Evolutionary conservation across 345 rosid genomes (phyloP).

Genomic region (Gossypium sturtianum): DNA sequence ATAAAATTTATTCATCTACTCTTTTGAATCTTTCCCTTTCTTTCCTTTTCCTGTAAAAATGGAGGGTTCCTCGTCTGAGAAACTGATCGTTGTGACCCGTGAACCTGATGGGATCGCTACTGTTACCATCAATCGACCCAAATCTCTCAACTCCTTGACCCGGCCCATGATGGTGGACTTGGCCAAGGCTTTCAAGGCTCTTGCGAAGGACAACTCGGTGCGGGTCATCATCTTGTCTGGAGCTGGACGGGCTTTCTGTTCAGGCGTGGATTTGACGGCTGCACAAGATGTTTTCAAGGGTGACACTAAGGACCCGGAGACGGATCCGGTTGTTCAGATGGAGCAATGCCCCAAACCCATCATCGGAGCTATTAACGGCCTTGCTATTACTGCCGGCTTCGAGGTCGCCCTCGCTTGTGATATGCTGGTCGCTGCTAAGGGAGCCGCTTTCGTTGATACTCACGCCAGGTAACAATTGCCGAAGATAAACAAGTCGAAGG

Average conservation of each 20-base stretch:
- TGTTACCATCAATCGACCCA: conserved; percentile 86
- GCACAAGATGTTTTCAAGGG: conserved; percentile 93
- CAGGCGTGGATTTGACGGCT: conserved; percentile 82
- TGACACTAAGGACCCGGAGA: conserved; percentile 73
- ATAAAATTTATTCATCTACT: too few species aligned
- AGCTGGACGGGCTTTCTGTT: conserved; percentile 80
- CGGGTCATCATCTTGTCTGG: conserved; percentile 63
- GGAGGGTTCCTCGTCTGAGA: conserved; percentile 27
- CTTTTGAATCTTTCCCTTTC: background rate
- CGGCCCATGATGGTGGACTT: conserved; percentile 63
- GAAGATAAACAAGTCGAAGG: background rate
- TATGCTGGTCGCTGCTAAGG: conserved; percentile 62
- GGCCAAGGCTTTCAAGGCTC: conserved; percentile 54
- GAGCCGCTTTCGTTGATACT: conserved; percentile 80
- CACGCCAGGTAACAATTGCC: conserved; percentile 51
- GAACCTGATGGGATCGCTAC: conserved; percentile 55
- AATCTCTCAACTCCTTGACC: conserved; percentile 81
- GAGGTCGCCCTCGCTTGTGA: conserved; percentile 91
- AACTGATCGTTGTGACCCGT: conserved; percentile 51
- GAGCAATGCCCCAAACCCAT: conserved; percentile 72
- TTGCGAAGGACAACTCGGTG: conserved; percentile 51
- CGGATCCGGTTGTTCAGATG: conserved; percentile 76
- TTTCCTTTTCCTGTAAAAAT: conserved; percentile 5
- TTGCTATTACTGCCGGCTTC: conserved; percentile 88
- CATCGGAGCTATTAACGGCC: conserved; percentile 81